Percentiles rank a stretch among this genome's conserved stretches.
These are phyloP conservation scores for Colletotrichum neosansevieriae DNA, from an alignment of 2,329 filamentous ascomycete species.

Conservation along the genomic window DNA sequence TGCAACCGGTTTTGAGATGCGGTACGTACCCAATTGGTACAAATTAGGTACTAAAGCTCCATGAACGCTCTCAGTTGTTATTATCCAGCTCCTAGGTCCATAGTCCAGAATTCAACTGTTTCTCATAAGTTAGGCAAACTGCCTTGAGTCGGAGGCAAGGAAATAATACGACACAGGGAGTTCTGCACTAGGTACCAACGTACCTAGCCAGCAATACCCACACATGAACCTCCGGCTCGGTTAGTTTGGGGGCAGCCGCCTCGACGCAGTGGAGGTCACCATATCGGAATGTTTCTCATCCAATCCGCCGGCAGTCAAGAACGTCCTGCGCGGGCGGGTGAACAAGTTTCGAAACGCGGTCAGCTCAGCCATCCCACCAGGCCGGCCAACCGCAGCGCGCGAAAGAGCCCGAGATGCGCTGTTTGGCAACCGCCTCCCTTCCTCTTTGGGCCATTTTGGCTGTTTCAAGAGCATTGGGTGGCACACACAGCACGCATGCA, in stretches of 20 bases:
- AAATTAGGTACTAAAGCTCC: too few species aligned
- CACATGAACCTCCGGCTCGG: too few species aligned
- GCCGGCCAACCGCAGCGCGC: slow-evolving; percentile 25
- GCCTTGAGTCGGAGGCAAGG: too few species aligned
- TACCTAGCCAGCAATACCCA: too few species aligned
- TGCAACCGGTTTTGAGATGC: not conserved
- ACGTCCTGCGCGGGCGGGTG: slow-evolving; percentile 2
- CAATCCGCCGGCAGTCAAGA: slow-evolving; percentile 26
- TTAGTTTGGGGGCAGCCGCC: not conserved
- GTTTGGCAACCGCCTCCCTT: not conserved
- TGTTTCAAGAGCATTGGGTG: slow-evolving; percentile 37
- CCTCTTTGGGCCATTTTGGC: slow-evolving; percentile 6
- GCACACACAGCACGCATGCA: not conserved
- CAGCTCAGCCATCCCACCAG: slow-evolving; percentile 32
- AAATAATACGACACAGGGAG: too few species aligned
- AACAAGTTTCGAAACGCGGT: slow-evolving; percentile 38
- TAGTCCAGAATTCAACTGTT: too few species aligned
- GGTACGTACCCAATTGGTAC: not conserved
- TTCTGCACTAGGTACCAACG: too few species aligned
- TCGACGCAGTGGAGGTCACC: slow-evolving; percentile 9
- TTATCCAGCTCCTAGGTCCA: too few species aligned
- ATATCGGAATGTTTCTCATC: slow-evolving; percentile 25
- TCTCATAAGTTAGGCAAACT: not conserved
- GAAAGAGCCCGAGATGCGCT: slow-evolving; percentile 2
- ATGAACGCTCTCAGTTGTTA: too few species aligned